phyloP scores from a whole-genome alignment of 192 early-diverging fungal species.

The Powellomyces hirtus region DNA sequence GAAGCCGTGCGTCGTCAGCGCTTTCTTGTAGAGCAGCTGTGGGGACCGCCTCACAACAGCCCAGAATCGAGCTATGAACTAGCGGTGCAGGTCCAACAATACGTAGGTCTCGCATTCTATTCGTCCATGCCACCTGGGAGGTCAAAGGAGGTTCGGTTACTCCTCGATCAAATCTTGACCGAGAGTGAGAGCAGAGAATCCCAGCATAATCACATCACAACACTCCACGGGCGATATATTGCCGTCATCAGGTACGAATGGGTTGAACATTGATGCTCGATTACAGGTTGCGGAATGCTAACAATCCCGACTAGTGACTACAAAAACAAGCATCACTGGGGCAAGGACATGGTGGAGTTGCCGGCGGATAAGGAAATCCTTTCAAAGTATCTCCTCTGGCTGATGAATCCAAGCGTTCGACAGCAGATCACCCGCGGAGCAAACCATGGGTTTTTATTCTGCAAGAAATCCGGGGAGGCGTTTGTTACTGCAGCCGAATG shows the following conservation, averaged over 20 bases:
- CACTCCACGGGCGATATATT: constrained; percentile 5
- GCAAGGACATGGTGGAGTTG: constrained; percentile 2
- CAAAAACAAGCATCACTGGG: neutral
- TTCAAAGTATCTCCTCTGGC: constrained; percentile 9
- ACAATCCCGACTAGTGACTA: constrained; percentile 2
- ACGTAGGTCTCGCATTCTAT: constrained; percentile 12
- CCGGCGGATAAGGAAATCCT: constrained; percentile 9
- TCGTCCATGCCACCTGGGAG: constrained; percentile 3
- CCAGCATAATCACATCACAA: constrained; percentile 1
- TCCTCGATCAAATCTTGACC: constrained; percentile 1
- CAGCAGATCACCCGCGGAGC: neutral
- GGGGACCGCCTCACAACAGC: neutral
- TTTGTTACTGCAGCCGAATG: constrained; percentile 4
- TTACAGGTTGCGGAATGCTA: too few species aligned
- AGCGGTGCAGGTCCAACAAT: neutral
- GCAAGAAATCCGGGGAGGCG: constrained; percentile 7
- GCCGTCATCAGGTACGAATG: constrained; percentile 1
- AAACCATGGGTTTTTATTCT: constrained; percentile 12
- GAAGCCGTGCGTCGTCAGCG: constrained; percentile 9
- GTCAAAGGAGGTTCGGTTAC: constrained; percentile 5
- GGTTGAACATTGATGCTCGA: too few species aligned
- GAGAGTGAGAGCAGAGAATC: constrained; percentile 6
- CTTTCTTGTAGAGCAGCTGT: neutral
- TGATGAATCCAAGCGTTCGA: constrained; percentile 4
- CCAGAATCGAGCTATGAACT: neutral